Percentiles rank a stretch among this genome's conserved stretches.
Conservation (phyloP, 108 stramenopile species). For the Nitzschia sp. region DNA sequence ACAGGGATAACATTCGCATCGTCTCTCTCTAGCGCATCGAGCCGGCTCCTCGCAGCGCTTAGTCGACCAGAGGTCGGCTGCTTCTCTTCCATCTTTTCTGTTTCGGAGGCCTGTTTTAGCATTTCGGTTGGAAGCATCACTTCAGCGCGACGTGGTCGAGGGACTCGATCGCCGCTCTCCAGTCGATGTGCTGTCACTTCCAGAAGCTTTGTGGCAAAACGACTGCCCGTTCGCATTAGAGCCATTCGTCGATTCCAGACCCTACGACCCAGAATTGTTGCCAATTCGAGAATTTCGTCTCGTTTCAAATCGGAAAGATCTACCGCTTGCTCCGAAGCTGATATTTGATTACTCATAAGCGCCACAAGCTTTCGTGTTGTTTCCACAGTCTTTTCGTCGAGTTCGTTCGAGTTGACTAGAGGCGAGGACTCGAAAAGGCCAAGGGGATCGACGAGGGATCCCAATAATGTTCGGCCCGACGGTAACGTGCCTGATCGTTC, state of each 20-base stretch:
- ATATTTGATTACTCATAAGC: constrained; percentile 37
- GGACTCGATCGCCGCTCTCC: constrained; percentile 40
- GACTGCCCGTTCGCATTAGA: constrained; percentile 65
- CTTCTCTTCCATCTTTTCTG: neutral
- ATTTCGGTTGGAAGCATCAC: neutral
- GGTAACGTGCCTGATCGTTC: constrained; percentile 71
- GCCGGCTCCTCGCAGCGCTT: neutral
- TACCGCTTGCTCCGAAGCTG: constrained; percentile 7
- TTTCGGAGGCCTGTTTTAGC: neutral
- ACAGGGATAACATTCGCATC: neutral
- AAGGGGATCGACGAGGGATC: constrained; percentile 84
- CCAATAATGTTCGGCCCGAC: constrained; percentile 73
- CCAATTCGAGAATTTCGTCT: constrained; percentile 62
- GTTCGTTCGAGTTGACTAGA: constrained; percentile 62
- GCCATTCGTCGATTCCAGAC: constrained; percentile 74
- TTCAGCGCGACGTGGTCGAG: neutral
- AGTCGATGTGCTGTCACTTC: constrained; percentile 74
- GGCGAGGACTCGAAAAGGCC: constrained; percentile 81
- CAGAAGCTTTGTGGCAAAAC: constrained; percentile 64
- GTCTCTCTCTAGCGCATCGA: neutral
- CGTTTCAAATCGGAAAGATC: constrained; percentile 58
- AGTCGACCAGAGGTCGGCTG: neutral
- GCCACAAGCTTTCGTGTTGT: constrained; percentile 69
- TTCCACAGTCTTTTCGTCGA: constrained; percentile 75
- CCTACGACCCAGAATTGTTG: constrained; percentile 65